Evolutionary conservation across 345 rosid species (phyloP).

Genomic region (Corymbia maculata): DNA sequence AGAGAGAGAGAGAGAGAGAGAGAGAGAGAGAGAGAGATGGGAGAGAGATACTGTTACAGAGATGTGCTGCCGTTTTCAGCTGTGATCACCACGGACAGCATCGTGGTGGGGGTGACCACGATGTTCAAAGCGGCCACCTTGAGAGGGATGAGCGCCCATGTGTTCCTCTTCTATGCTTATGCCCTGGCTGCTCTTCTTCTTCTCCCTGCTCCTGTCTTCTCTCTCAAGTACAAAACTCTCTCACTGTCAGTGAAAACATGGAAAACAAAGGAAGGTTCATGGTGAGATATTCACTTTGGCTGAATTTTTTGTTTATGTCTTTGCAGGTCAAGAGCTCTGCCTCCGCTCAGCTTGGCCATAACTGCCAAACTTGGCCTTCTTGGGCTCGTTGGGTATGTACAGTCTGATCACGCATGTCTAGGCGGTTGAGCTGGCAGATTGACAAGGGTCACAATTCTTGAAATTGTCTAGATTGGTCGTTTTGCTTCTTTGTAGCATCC

Average conservation of each 20-base stretch:
- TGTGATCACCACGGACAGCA: neutral
- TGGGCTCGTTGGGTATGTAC: neutral
- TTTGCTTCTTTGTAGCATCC: neutral
- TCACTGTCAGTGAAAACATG: neutral
- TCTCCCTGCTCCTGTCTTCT: neutral
- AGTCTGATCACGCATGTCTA: neutral
- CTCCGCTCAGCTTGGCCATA: neutral
- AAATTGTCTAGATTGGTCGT: neutral
- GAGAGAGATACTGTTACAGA: neutral
- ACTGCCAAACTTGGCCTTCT: neutral
- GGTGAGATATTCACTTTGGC: neutral
- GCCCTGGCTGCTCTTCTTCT: conserved; percentile 3
- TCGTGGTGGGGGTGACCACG: neutral
- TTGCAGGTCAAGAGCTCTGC: neutral
- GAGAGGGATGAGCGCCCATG: conserved; percentile 5
- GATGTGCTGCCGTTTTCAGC: conserved; percentile 2
- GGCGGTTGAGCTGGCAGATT: neutral
- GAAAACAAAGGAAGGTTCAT: neutral
- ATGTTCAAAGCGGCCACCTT: neutral
- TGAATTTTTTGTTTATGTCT: neutral
- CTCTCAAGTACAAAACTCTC: neutral
- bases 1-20: neutral
- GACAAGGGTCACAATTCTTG: neutral
- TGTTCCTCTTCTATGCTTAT: conserved; percentile 2
- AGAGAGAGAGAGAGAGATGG: neutral